A percentile compares a stretch with the other conserved stretches of the same genome.
Conservation (phyloP, 1,284 basidiomycete genomes). For the Exobasidium cylindrosporum region DNA sequence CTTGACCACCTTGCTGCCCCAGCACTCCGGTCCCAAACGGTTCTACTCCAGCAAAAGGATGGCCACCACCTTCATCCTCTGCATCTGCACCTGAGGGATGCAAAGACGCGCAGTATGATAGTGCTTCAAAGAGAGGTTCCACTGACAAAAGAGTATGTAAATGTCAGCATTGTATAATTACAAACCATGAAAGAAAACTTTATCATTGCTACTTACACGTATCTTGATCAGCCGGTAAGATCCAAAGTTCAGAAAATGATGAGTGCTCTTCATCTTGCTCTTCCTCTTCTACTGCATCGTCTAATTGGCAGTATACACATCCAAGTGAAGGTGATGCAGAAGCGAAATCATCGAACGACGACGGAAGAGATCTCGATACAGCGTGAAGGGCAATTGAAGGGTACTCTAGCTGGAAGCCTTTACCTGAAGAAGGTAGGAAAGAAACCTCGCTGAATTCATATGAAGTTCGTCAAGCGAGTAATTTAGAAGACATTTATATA, state of each 20-base stretch:
- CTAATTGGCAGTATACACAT: conserved; percentile 52
- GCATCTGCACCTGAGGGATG: conserved; percentile 64
- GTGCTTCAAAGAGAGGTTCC: conserved; percentile 78
- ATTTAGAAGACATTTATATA: not conserved
- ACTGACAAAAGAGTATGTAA: conserved; percentile 60
- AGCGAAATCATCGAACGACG: conserved; percentile 16
- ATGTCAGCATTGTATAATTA: no score
- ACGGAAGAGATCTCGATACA: conserved; percentile 40
- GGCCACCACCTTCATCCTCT: conserved; percentile 60
- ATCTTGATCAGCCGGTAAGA: conserved; percentile 27
- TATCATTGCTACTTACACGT: conserved; percentile 21
- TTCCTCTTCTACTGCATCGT: conserved; percentile 29
- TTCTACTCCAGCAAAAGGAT: conserved; percentile 49
- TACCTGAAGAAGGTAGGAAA: conserved; percentile 25
- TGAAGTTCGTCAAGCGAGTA: no score
- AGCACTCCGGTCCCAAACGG: conserved; percentile 39
- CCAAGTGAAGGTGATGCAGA: not conserved
- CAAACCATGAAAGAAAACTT: no score
- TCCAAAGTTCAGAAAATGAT: conserved; percentile 41
- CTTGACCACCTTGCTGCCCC: conserved; percentile 5
- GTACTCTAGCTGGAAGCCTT: conserved; percentile 42
- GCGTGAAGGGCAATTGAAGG: conserved; percentile 48
- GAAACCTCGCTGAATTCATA: conserved; percentile 27
- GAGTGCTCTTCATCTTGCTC: conserved; percentile 35
- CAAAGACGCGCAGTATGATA: conserved; percentile 83